Evolutionary conservation across 2,329 filamentous ascomycete species (phyloP).

Genomic region (Exutisphaerella laricina): DNA sequence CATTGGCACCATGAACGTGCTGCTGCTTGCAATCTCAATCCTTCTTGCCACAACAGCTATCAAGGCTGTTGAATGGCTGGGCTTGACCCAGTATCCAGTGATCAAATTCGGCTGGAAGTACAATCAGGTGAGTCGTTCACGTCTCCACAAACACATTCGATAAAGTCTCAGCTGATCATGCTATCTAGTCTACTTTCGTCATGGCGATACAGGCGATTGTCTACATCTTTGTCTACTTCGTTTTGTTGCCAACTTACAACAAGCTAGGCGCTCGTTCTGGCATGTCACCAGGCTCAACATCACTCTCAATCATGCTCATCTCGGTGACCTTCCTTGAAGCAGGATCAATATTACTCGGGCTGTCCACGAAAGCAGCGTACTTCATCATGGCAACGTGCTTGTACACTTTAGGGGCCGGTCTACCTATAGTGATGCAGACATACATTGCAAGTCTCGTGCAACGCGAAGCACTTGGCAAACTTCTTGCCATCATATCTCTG

Average conservation of each 20-base stretch:
- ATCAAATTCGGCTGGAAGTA: constrained; percentile 11
- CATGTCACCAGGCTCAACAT: constrained; percentile 2
- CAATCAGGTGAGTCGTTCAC: constrained; percentile 1
- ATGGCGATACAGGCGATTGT: constrained; percentile 8
- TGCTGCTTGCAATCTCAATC: constrained; percentile 1
- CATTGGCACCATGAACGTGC: constrained; percentile 1
- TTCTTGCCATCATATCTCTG: constrained; percentile 5
- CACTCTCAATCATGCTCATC: constrained; percentile 6
- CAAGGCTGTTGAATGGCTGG: neutral
- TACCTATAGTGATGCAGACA: constrained; percentile 8
- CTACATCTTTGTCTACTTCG: constrained; percentile 9
- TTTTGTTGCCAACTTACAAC: constrained; percentile 2
- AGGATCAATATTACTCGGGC: constrained; percentile 29
- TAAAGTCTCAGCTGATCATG: neutral
- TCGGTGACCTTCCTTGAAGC: constrained; percentile 37
- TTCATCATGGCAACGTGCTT: constrained; percentile 7
- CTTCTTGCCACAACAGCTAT: constrained; percentile 5
- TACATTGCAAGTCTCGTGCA: constrained; percentile 9
- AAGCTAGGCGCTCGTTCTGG: constrained; percentile 5
- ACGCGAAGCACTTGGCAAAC: neutral
- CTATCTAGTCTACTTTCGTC: constrained; percentile 1
- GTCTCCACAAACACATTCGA: neutral
- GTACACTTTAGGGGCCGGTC: constrained; percentile 7
- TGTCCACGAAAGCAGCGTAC: constrained; percentile 1
- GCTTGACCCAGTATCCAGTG: constrained; percentile 2